A percentile compares a stretch with the other conserved stretches of the same genome.
These are phyloP conservation scores for Cryphonectria radicalis DNA, from an alignment of 2,329 filamentous ascomycete genomes.

Conservation along the genomic window DNA sequence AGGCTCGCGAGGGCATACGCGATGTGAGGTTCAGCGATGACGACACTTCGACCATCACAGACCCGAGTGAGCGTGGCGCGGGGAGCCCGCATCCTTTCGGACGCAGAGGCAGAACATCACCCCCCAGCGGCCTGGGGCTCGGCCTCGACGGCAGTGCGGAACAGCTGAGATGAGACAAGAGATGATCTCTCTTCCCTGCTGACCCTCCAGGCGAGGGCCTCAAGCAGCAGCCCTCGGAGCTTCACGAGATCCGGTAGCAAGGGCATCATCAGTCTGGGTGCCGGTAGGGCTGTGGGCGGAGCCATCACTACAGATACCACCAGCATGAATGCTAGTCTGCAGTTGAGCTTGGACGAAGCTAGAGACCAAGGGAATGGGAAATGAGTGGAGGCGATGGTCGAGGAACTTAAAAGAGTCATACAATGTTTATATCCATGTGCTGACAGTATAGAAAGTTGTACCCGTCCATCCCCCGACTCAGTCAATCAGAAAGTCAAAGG, in stretches of 20 bases:
- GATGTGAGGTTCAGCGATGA: slow-evolving; percentile 27
- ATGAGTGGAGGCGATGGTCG: background rate
- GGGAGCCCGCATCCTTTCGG: background rate
- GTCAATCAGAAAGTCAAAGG: background rate
- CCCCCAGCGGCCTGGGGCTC: background rate
- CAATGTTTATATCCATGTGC: background rate
- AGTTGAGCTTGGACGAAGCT: slow-evolving; percentile 23
- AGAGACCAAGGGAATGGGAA: background rate
- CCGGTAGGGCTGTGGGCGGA: slow-evolving; percentile 41
- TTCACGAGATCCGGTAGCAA: slow-evolving; percentile 42
- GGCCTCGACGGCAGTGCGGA: slow-evolving; percentile 18
- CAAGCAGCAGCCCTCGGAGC: slow-evolving; percentile 45
- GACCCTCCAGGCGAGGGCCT: slow-evolving; percentile 38
- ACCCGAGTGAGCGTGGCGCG: slow-evolving; percentile 23
- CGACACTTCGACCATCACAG: slow-evolving; percentile 21
- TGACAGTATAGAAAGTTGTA: background rate
- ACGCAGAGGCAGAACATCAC: slow-evolving; percentile 9
- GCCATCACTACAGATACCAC: slow-evolving; percentile 41
- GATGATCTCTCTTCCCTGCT: slow-evolving; percentile 26
- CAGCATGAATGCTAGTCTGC: slow-evolving; percentile 28
- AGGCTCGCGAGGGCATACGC: slow-evolving; percentile 27
- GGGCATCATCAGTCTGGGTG: slow-evolving; percentile 46
- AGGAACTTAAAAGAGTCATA: background rate
- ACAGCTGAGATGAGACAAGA: slow-evolving; percentile 5
- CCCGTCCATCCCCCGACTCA: background rate